phyloP scores from a whole-genome alignment of 208 protist genomes.

The Trypanosoma theileri region DNA sequence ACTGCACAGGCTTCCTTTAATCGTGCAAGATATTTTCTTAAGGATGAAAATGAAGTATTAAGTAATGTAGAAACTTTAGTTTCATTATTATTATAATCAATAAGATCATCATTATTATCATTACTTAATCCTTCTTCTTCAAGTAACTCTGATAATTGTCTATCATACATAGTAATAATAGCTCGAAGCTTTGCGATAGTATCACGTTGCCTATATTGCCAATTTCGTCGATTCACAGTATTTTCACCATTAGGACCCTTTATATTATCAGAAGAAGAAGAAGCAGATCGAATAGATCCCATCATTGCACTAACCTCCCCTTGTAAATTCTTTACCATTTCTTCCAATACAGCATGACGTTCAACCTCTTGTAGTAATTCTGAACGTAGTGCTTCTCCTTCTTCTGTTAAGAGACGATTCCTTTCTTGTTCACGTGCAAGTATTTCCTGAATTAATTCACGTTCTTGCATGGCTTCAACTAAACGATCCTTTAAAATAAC shows the following conservation, averaged over 20 bases:
- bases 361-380: conserved; percentile 10
- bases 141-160: conserved; percentile 18
- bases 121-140: conserved; percentile 8
- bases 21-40: conserved; percentile 4
- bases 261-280: background rate
- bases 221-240: background rate
- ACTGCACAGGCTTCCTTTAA: conserved; percentile 3
- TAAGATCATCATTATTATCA: background rate
- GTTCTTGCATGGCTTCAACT: conserved; percentile 22
- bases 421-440: conserved; percentile 18
- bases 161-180: conserved; percentile 15
- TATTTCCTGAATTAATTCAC: conserved; percentile 24
- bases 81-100: too few relatives aligned
- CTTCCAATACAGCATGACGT: conserved; percentile 11
- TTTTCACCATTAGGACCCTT: background rate
- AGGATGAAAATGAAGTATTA: background rate
- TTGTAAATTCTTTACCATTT: conserved; percentile 15
- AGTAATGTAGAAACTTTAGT: too few relatives aligned
- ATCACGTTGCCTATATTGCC: background rate
- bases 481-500: conserved; percentile 25
- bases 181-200: background rate
- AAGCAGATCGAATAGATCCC: conserved; percentile 6
- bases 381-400: background rate
- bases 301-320: conserved; percentile 5
- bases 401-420: conserved; percentile 4